Evolutionary conservation across 805 yeast genomes (phyloP).

Genomic region (Sugiyamaella americana): DNA sequence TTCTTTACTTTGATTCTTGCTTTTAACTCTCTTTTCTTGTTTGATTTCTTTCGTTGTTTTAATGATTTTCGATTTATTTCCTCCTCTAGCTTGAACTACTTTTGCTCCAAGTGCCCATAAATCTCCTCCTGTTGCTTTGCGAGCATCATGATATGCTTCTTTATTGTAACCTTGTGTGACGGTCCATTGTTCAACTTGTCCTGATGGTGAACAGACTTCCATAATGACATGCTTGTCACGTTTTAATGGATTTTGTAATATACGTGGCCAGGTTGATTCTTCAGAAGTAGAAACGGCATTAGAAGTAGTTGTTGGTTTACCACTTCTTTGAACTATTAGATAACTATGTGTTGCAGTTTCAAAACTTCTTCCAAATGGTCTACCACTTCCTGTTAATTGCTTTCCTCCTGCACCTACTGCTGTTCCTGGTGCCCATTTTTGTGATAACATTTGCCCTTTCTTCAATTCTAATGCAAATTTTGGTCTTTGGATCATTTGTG

Average conservation of each 20-base stretch:
- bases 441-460: conserved; percentile 68
- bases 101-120: conserved; percentile 75
- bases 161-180: conserved; percentile 72
- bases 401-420: conserved; percentile 47
- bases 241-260: conserved; percentile 60
- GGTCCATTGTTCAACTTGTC: conserved; percentile 80
- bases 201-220: conserved; percentile 73
- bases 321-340: conserved; percentile 60
- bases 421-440: conserved; percentile 60
- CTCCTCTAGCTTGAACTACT: conserved; percentile 36
- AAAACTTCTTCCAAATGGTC: conserved; percentile 62
- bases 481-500: conserved; percentile 70
- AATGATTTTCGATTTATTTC: conserved; percentile 18
- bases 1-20: not conserved
- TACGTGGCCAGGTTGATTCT: conserved; percentile 58
- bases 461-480: conserved; percentile 75
- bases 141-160: conserved; percentile 79
- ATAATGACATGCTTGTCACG: conserved; percentile 76
- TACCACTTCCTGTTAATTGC: conserved; percentile 63
- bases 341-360: conserved; percentile 73
- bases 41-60: not conserved
- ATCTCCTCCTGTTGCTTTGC: conserved; percentile 81
- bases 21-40: conserved; percentile 1
- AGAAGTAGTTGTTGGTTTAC: conserved; percentile 26
- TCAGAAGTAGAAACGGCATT: conserved; percentile 23